These are phyloP conservation scores for Laburnicola sp. DNA, from an alignment of 2,329 filamentous ascomycete genomes.

Conservation along the genomic window DNA sequence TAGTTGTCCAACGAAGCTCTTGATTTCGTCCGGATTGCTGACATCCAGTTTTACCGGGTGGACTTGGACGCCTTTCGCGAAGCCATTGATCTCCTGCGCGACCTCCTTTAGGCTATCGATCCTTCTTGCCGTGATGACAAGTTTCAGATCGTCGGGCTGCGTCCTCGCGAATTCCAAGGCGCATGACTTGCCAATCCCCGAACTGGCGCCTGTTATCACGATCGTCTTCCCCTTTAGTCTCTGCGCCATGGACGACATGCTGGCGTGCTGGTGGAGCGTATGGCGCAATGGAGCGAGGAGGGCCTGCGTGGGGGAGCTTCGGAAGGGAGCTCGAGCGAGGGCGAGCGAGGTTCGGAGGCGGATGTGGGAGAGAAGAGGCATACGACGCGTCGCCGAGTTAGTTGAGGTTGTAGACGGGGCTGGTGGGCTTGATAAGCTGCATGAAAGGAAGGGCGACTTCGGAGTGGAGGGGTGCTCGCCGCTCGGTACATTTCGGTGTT, in stretches of 20 bases:
- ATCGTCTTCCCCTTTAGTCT: slow-evolving; percentile 90
- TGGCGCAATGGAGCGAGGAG: slow-evolving; percentile 13
- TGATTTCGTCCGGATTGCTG: slow-evolving; percentile 72
- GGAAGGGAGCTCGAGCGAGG: slow-evolving; percentile 16
- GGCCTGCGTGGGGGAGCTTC: slow-evolving; percentile 14
- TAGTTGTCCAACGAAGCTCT: slow-evolving; percentile 68
- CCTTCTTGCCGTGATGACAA: slow-evolving; percentile 82
- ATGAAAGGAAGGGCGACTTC: background rate
- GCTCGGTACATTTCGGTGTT: slow-evolving; percentile 4
- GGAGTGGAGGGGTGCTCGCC: background rate
- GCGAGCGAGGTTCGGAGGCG: slow-evolving; percentile 20
- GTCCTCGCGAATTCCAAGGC: slow-evolving; percentile 90
- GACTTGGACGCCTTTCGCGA: slow-evolving; percentile 65
- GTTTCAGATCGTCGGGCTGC: slow-evolving; percentile 70
- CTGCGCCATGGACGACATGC: slow-evolving; percentile 71
- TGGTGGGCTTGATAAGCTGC: slow-evolving; percentile 1
- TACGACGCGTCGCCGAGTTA: slow-evolving; percentile 18
- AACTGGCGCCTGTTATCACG: slow-evolving; percentile 86
- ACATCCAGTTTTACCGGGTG: slow-evolving; percentile 83
- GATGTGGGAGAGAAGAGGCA: slow-evolving; percentile 22
- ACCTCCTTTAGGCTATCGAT: slow-evolving; percentile 74
- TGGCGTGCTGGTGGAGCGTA: slow-evolving; percentile 39
- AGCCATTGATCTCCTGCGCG: slow-evolving; percentile 73
- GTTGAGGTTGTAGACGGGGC: background rate
- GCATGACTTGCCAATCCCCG: slow-evolving; percentile 79